These are phyloP conservation scores for Diaporthe citrichinensis DNA, from an alignment of 2,329 filamentous ascomycete species.

Conservation along the genomic window DNA sequence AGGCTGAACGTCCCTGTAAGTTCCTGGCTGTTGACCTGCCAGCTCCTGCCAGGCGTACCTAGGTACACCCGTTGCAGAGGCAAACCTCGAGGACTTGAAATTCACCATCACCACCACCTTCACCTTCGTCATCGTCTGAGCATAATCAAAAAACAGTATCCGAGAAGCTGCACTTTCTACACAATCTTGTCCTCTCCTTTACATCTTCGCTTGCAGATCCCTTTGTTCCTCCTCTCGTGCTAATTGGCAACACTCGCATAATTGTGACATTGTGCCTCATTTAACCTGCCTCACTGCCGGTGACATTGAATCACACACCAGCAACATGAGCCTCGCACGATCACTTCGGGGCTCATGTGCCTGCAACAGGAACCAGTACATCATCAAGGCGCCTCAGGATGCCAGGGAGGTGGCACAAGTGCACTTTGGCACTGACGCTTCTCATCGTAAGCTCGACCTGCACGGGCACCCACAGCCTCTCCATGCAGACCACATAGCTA, in stretches of 20 bases:
- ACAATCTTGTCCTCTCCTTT: neutral
- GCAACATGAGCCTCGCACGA: constrained; percentile 61
- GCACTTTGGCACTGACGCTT: constrained; percentile 79
- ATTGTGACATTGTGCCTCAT: neutral
- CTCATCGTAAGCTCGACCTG: constrained; percentile 75
- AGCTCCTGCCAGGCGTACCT: constrained; percentile 6
- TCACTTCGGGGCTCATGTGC: constrained; percentile 83
- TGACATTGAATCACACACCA: neutral
- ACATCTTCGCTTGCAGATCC: too few relatives aligned
- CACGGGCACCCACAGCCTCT: neutral
- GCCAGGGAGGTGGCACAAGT: constrained; percentile 73
- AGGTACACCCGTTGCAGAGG: constrained; percentile 11
- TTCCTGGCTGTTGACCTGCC: constrained; percentile 7
- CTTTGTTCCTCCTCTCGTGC: neutral
- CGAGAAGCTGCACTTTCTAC: too few relatives aligned
- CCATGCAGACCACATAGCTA: constrained; percentile 34
- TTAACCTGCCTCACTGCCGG: neutral
- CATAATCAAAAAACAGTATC: neutral
- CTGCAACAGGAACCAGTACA: constrained; percentile 88
- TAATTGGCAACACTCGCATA: neutral
- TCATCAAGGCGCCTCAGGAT: constrained; percentile 76
- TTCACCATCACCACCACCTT: constrained; percentile 9
- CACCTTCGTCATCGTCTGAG: neutral
- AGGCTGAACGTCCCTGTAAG: neutral
- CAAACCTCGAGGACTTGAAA: neutral